Evolutionary conservation across 345 rosid species (phyloP), one percentile per base, ranked within the genome.

Genomic region (Aurinia saxatilis): DNA sequence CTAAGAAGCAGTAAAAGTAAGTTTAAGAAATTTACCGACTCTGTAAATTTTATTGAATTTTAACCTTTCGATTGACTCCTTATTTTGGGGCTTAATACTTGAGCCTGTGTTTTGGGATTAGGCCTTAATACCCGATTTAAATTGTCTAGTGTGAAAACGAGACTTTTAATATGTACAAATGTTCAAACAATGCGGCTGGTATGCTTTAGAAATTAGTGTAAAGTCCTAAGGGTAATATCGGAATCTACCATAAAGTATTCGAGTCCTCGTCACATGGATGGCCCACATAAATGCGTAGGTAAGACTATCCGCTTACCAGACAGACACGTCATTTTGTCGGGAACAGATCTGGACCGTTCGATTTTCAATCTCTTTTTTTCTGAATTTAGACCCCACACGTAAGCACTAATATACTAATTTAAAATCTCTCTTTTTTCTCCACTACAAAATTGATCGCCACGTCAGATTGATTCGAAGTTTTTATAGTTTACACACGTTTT

Each of bases 241-340:
- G 40, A 8, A 63, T n/a, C n/a, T n/a, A 39, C 3, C 10, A 9
- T 45, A 38, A 0, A 38, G 10, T 21, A 33, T 39, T 27, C 16
- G 46, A 55, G 75, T 57, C 61, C 71, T 57, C 62, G 71, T 65
- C 75, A 71, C 15, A 50, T 18, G 11, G 11, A 1, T 71, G 71
- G 51, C 57, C 75, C 61, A 58, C 50, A 2, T 11, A 10, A 58
- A 50, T 72, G 57, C 56, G 66, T 65, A 63, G 44, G 62, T 10
- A 25, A 71, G 54, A 64, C 71, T 65, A 65, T 65, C 71, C 27
- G 66, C 56, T 70, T 50, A 72, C 42, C 62, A 65, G 56, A 58
- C 30, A 3, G 67, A 57, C 71, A 72, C 75, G 75, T 72, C 75
- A 72, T 72, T 35, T 58, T 72, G 75, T 72, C 75, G 71, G 71